Evolutionary conservation across 2,329 filamentous ascomycete species (phyloP).

Genomic region (Eutypella sp.): DNA sequence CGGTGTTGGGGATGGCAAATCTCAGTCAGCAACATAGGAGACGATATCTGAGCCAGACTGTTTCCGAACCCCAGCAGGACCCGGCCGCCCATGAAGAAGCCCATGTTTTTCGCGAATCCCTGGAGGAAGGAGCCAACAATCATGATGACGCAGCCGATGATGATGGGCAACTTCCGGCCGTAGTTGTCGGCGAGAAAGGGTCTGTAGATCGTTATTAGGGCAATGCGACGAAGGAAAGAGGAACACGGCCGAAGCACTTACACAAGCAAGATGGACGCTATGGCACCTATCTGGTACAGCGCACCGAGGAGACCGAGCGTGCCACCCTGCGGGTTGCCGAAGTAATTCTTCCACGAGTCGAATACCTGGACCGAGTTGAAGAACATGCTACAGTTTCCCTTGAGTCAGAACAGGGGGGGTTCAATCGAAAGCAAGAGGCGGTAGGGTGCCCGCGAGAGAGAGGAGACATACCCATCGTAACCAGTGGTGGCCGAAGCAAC

Average conservation of each 20-base stretch:
- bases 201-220: slow-evolving; percentile 17
- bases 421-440: too few species aligned
- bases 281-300: slow-evolving; percentile 55
- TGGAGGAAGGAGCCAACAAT: slow-evolving; percentile 52
- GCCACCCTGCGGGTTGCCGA: slow-evolving; percentile 39
- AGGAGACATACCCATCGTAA: slow-evolving; percentile 44
- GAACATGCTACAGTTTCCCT: slow-evolving; percentile 30
- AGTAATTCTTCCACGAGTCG: slow-evolving; percentile 41
- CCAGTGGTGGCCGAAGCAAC: slow-evolving; percentile 52
- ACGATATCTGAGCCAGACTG: slow-evolving; percentile 45
- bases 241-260: slow-evolving; percentile 19
- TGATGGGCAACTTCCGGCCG: slow-evolving; percentile 40
- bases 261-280: slow-evolving; percentile 53
- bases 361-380: slow-evolving; percentile 41
- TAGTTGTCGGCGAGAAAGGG: slow-evolving; percentile 50
- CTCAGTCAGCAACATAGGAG: slow-evolving; percentile 48
- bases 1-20: slow-evolving; percentile 51
- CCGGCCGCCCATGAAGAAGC: slow-evolving; percentile 49
- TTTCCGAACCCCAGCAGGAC: slow-evolving; percentile 55
- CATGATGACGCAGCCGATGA: slow-evolving; percentile 48
- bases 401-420: neutral
- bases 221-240: neutral
- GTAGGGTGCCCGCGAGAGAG: neutral
- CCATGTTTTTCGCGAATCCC: slow-evolving; percentile 40
- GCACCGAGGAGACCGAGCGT: slow-evolving; percentile 50